phyloP scores from a whole-genome alignment of 2,329 filamentous ascomycete genomes.

The Hypoxylon sp. region DNA sequence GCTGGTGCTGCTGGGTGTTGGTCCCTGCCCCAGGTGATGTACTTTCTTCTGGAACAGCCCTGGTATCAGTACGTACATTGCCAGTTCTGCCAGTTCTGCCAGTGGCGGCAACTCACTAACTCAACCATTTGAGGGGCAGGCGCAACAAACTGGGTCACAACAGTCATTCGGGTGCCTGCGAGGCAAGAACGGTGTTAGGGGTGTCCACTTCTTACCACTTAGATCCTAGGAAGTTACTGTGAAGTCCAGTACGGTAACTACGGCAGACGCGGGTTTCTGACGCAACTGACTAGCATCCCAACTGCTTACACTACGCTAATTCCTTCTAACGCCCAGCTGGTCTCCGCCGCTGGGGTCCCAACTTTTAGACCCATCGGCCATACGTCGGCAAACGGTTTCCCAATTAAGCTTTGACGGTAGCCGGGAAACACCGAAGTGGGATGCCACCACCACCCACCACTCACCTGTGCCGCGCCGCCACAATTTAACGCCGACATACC shows the following conservation, averaged over 20 bases:
- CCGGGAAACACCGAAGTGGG: neutral
- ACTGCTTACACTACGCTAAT: neutral
- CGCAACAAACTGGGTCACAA: neutral
- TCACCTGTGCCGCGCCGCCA: neutral
- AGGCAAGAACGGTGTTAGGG: neutral
- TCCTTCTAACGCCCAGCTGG: constrained; percentile 9
- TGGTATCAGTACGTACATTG: too few species aligned
- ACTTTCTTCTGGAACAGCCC: neutral
- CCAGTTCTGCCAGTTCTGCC: too few species aligned
- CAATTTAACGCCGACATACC: neutral
- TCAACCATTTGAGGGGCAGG: neutral
- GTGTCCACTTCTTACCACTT: constrained; percentile 1
- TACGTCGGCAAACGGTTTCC: constrained; percentile 22
- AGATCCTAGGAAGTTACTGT: neutral
- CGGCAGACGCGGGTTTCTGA: constrained; percentile 41
- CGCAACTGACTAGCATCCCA: constrained; percentile 28
- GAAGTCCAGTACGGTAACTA: too few species aligned
- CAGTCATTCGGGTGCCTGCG: neutral
- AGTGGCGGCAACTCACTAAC: neutral
- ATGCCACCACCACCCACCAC: neutral
- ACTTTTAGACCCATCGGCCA: constrained; percentile 6
- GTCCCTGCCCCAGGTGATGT: neutral
- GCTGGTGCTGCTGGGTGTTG: too few species aligned
- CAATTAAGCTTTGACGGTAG: neutral
- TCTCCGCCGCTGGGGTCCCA: constrained; percentile 7